phyloP scores from a whole-genome alignment of 441 rosid genomes.

The Viola pubescens region DNA sequence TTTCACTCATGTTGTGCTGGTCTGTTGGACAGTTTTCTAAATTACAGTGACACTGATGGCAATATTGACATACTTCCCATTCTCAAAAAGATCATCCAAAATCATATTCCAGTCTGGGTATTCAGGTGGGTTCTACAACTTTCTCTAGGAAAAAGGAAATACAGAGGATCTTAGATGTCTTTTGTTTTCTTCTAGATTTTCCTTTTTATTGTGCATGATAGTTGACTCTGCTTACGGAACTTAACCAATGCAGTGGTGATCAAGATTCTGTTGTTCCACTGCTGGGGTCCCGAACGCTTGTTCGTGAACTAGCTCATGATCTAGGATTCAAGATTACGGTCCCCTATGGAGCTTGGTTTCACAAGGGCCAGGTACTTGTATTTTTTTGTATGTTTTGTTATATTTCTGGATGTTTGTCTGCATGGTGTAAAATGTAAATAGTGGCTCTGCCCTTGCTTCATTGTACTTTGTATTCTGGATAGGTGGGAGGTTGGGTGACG shows the following conservation, averaged over 20 bases:
- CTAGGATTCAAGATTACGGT: conserved; percentile 49
- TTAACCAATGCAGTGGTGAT: conserved; percentile 47
- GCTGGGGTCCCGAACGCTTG: conserved; percentile 63
- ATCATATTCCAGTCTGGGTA: conserved; percentile 60
- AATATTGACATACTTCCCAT: conserved; percentile 66
- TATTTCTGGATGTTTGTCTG: not conserved
- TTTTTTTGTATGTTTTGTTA: not conserved
- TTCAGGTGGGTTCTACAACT: conserved; percentile 41
- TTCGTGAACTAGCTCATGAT: conserved; percentile 66
- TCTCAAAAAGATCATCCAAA: conserved; percentile 52
- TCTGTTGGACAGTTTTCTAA: conserved; percentile 36
- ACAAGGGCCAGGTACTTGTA: conserved; percentile 61
- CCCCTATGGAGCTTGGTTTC: conserved; percentile 76
- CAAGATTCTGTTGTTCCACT: conserved; percentile 78
- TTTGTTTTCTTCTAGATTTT: not conserved
- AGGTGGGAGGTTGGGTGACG: conserved; percentile 84
- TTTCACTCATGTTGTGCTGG: not conserved
- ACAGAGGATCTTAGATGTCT: too few relatives aligned
- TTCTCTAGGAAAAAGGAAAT: not conserved
- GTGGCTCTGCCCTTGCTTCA: too few relatives aligned
- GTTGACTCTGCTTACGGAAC: too few relatives aligned
- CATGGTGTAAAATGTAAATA: not conserved
- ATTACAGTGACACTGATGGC: conserved; percentile 53
- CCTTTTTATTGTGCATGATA: too few relatives aligned
- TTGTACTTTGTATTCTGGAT: not conserved